Percentiles rank a stretch among this genome's conserved stretches.
These are phyloP conservation scores for Lasiodiplodia gonubiensis DNA, from an alignment of 2,329 filamentous ascomycete genomes.

Conservation along the genomic window DNA sequence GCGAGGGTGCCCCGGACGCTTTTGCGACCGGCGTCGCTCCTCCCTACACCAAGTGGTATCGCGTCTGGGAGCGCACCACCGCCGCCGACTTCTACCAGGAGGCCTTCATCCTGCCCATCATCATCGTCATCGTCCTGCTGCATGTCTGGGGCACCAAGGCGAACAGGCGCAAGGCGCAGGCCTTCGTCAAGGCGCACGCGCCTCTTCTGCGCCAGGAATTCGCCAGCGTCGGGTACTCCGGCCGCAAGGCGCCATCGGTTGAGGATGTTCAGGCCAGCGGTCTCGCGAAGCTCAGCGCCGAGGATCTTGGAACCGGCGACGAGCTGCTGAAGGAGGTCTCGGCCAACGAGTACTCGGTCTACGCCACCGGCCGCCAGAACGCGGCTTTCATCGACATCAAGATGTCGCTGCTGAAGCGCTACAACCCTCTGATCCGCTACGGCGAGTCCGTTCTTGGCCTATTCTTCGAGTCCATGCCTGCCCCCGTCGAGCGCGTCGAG, in stretches of 20 bases:
- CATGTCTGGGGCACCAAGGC: slow-evolving; percentile 80
- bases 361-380: slow-evolving; percentile 91
- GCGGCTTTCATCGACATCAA: slow-evolving; percentile 88
- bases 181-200: slow-evolving; percentile 79
- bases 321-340: slow-evolving; percentile 82
- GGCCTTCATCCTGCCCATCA: slow-evolving; percentile 76
- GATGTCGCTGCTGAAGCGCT: slow-evolving; percentile 80
- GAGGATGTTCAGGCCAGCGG: slow-evolving; percentile 54
- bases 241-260: slow-evolving; percentile 51
- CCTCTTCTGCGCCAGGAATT: slow-evolving; percentile 80
- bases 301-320: slow-evolving; percentile 53
- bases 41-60: slow-evolving; percentile 95
- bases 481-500: slow-evolving; percentile 75
- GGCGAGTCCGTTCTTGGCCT: slow-evolving; percentile 74
- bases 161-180: slow-evolving; percentile 80
- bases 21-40: slow-evolving; percentile 55
- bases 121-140: slow-evolving; percentile 74
- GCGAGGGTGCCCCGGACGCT: slow-evolving; percentile 45
- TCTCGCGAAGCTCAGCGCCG: slow-evolving; percentile 44
- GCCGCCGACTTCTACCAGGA: slow-evolving; percentile 86
- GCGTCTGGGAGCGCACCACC: slow-evolving; percentile 88
- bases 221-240: slow-evolving; percentile 80
- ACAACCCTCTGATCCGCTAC: slow-evolving; percentile 75
- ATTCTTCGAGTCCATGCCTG: slow-evolving; percentile 76
- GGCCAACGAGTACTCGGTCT: slow-evolving; percentile 82